phyloP scores from a whole-genome alignment of 495 filamentous ascomycete species.

The Aspergillus sclerotioniger region DNA sequence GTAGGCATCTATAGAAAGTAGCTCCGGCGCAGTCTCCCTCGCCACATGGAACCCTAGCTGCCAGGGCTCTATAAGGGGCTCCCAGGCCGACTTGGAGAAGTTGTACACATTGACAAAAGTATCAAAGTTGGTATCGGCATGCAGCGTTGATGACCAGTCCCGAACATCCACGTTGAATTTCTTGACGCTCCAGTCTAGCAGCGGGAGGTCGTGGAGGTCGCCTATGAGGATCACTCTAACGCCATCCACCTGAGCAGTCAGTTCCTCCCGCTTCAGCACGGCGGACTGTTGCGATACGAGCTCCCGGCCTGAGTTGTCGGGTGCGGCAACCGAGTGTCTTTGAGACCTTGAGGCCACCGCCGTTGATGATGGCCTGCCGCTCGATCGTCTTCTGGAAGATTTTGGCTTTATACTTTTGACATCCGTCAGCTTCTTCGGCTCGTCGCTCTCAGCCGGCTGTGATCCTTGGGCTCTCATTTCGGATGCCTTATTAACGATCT shows the following conservation, averaged over 20 bases:
- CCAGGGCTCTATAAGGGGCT: conserved; percentile 96
- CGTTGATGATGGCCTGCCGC: conserved; percentile 63
- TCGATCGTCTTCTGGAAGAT: conserved; percentile 51
- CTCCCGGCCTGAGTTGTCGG: conserved; percentile 23
- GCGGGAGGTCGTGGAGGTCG: conserved; percentile 89
- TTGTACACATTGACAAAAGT: conserved; percentile 97
- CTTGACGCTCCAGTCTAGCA: conserved; percentile 92
- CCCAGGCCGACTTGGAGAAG: conserved; percentile 98
- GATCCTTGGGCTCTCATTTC: conserved; percentile 65
- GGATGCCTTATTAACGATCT: conserved; percentile 90
- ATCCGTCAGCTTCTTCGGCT: conserved; percentile 65
- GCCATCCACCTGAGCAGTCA: conserved; percentile 82
- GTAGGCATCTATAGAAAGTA: conserved; percentile 77
- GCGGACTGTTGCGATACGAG: conserved; percentile 43
- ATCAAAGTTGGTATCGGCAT: conserved; percentile 83
- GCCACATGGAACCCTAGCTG: conserved; percentile 87
- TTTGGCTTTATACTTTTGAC: conserved; percentile 55
- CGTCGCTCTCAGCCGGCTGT: conserved; percentile 47
- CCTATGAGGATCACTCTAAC: conserved; percentile 91
- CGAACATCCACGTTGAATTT: conserved; percentile 77
- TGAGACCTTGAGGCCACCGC: conserved; percentile 41
- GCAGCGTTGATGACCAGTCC: conserved; percentile 88
- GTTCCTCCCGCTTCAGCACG: conserved; percentile 74
- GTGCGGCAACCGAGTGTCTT: conserved; percentile 36
- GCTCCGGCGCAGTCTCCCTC: conserved; percentile 70